These are phyloP conservation scores for Aquanectria penicillioides DNA, from an alignment of 2,329 filamentous ascomycete species.

Conservation along the genomic window DNA sequence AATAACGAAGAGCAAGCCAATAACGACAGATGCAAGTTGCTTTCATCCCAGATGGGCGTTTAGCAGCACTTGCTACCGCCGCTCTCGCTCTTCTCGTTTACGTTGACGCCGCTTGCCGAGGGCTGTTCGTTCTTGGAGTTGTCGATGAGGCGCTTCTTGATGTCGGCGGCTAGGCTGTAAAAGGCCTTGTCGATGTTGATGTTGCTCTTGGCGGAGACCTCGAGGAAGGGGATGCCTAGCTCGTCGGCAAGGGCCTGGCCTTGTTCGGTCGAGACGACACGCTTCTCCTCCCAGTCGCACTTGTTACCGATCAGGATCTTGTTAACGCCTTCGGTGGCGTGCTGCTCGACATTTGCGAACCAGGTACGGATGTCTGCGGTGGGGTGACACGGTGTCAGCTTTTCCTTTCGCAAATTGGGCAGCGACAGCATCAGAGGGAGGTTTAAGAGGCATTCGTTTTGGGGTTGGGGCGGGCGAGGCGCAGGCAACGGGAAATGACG, in stretches of 20 bases:
- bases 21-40: constrained; percentile 32
- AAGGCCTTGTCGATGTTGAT: constrained; percentile 99
- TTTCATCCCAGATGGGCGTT: constrained; percentile 34
- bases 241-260: constrained; percentile 95
- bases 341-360: constrained; percentile 99
- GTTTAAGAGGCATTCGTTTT: neutral
- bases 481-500: neutral
- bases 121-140: constrained; percentile 81
- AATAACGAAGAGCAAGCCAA: no score
- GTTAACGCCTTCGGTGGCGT: constrained; percentile 98
- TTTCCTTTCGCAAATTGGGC: constrained; percentile 9
- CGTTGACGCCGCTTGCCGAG: constrained; percentile 70
- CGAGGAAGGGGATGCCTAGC: constrained; percentile 96
- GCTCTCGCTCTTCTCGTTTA: constrained; percentile 69
- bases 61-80: constrained; percentile 82
- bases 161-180: constrained; percentile 92
- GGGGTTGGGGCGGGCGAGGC: neutral
- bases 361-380: constrained; percentile 94
- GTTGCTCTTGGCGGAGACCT: constrained; percentile 98
- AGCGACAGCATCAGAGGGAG: neutral
- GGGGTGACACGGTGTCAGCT: constrained; percentile 24
- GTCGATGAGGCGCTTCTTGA: constrained; percentile 98
- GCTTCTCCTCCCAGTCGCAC: constrained; percentile 99
- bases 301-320: constrained; percentile 99
- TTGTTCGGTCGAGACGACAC: constrained; percentile 90